Evolutionary conservation across 169 alveolate genomes (phyloP).

Genomic region (Blepharisma undulans): DNA sequence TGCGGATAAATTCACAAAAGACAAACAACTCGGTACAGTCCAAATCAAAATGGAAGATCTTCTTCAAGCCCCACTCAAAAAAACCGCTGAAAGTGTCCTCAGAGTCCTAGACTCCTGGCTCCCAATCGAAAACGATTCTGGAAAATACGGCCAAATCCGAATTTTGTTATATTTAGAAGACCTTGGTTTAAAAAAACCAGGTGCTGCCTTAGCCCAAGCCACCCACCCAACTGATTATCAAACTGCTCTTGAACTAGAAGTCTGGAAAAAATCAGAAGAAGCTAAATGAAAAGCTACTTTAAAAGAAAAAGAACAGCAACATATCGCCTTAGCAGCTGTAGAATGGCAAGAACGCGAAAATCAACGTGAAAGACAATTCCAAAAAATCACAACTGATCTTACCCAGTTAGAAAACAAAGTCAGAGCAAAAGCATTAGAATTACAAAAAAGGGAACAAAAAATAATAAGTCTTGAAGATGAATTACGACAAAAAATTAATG

Average conservation of each 20-base stretch:
- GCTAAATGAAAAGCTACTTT: conserved; percentile 75
- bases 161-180: conserved; percentile 52
- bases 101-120: conserved; percentile 43
- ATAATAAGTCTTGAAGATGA: conserved; percentile 74
- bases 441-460: conserved; percentile 76
- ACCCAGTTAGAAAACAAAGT: conserved; percentile 64
- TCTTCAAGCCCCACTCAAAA: conserved; percentile 49
- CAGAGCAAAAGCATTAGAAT: conserved; percentile 67
- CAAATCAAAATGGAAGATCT: conserved; percentile 38
- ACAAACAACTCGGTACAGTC: conserved; percentile 39
- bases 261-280: conserved; percentile 82
- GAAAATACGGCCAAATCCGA: conserved; percentile 42
- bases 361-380: conserved; percentile 68
- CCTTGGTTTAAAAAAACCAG: conserved; percentile 37
- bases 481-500: conserved; percentile 68
- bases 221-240: conserved; percentile 47
- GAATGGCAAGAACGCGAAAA: conserved; percentile 74
- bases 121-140: conserved; percentile 33
- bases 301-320: conserved; percentile 71
- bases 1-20: conserved; percentile 31
- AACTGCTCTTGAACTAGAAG: conserved; percentile 71
- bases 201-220: conserved; percentile 3
- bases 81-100: conserved; percentile 42
- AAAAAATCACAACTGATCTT: conserved; percentile 53
- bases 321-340: conserved; percentile 65